Evolutionary conservation across 768 basidiomycete genomes (phyloP).

Genomic region (Tulasnella sp.): DNA sequence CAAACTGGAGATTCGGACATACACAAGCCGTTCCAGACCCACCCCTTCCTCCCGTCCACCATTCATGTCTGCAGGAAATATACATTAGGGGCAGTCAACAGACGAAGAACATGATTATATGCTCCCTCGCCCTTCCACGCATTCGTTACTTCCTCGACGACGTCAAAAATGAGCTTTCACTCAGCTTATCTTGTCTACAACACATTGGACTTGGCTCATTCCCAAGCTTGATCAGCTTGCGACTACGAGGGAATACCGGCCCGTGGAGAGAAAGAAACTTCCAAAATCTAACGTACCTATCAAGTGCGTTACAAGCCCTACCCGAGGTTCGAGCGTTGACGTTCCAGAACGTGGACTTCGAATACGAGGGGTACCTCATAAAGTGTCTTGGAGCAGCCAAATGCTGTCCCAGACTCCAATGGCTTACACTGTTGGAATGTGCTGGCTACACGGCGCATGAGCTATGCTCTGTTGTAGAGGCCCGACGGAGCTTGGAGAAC

Average conservation of each 20-base stretch:
- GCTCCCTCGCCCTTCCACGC: neutral
- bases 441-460: neutral
- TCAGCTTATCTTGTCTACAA: neutral
- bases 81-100: neutral
- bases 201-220: neutral
- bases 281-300: neutral
- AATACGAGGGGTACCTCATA: neutral
- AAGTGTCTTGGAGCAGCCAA: neutral
- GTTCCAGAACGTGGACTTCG: neutral
- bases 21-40: neutral
- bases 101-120: neutral
- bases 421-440: neutral
- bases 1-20: conserved; percentile 37
- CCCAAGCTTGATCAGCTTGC: neutral
- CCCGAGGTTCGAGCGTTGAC: neutral
- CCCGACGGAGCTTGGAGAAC: neutral
- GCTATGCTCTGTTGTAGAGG: neutral
- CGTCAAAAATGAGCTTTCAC: neutral
- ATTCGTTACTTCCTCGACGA: neutral
- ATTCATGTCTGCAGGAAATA: neutral
- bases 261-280: neutral
- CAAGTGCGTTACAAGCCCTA: neutral
- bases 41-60: neutral
- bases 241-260: neutral
- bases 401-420: neutral